Conservation (phyloP, 495 filamentous ascomycete species). For the Neurospora discreta region DNA sequence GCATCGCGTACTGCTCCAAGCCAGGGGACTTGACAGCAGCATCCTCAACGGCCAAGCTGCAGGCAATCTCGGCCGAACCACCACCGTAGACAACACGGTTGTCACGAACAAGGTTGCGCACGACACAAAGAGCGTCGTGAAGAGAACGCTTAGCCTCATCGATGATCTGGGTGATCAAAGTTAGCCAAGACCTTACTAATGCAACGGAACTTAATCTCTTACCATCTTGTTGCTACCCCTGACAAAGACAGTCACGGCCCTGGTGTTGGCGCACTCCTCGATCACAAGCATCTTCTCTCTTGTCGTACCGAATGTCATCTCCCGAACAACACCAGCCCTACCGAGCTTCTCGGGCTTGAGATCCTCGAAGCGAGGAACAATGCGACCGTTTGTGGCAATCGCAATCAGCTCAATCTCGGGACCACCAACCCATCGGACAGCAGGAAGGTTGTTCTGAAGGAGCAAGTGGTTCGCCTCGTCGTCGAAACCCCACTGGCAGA, state of each 20-base stretch:
- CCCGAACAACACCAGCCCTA: slow-evolving; percentile 76
- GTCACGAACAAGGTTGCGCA: slow-evolving; percentile 89
- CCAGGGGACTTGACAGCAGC: slow-evolving; percentile 91
- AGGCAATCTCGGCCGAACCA: slow-evolving; percentile 95
- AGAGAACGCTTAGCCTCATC: slow-evolving; percentile 97
- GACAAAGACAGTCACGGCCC: slow-evolving; percentile 92
- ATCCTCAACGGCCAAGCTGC: slow-evolving; percentile 90
- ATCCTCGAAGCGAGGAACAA: slow-evolving; percentile 96
- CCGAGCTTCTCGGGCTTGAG: slow-evolving; percentile 83
- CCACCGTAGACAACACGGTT: slow-evolving; percentile 98
- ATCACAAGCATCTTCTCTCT: slow-evolving; percentile 99
- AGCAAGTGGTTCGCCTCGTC: slow-evolving; percentile 97
- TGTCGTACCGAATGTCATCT: slow-evolving; percentile 94
- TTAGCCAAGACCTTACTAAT: slow-evolving; percentile 2
- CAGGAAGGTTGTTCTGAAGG: slow-evolving; percentile 88
- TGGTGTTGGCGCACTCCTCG: slow-evolving; percentile 96
- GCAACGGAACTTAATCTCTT: slow-evolving; percentile 8
- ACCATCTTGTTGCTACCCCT: slow-evolving; percentile 99
- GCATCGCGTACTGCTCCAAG: slow-evolving; percentile 97
- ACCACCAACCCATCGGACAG: slow-evolving; percentile 95
- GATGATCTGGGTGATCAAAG: slow-evolving; percentile 58
- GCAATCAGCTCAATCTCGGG: slow-evolving; percentile 98
- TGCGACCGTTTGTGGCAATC: slow-evolving; percentile 94
- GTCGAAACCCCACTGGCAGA: slow-evolving; percentile 99
- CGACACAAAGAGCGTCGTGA: slow-evolving; percentile 95